A percentile compares a stretch with the other conserved stretches of the same genome.
Conservation (phyloP, 768 basidiomycete species). For the Boletus insuetus region DNA sequence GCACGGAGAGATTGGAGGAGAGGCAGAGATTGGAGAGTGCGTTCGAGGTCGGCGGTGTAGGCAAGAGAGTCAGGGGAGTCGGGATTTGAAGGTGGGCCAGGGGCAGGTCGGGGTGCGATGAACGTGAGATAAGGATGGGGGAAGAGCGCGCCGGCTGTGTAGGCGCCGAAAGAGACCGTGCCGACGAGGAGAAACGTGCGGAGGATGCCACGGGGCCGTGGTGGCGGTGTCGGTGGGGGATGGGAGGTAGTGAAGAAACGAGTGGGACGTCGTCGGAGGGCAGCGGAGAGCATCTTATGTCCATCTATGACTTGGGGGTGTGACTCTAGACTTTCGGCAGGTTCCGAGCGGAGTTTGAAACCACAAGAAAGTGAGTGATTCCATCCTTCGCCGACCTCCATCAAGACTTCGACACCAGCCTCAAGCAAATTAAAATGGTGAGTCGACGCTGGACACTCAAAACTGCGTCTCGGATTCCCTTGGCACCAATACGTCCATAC, state of each 20-base stretch:
- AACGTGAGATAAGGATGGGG: constrained; percentile 65
- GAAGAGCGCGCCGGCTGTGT: constrained; percentile 61
- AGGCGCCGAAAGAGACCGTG: constrained; percentile 30
- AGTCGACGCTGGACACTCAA: constrained; percentile 31
- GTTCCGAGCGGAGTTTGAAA: constrained; percentile 24
- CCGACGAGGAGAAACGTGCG: constrained; percentile 20
- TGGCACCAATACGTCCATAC: constrained; percentile 38
- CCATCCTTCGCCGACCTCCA: not conserved
- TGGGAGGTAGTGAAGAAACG: constrained; percentile 22
- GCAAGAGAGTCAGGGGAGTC: constrained; percentile 57
- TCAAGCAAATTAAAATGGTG: constrained; percentile 47
- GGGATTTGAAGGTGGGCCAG: constrained; percentile 56
- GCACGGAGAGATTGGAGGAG: constrained; percentile 51
- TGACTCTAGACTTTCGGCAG: constrained; percentile 5
- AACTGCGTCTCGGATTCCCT: constrained; percentile 36
- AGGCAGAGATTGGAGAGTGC: constrained; percentile 61
- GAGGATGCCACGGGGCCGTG: constrained; percentile 1
- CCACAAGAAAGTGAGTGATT: not conserved
- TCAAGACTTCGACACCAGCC: constrained; percentile 19
- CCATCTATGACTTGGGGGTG: too few relatives aligned
- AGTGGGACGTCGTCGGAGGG: constrained; percentile 9
- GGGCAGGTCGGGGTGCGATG: constrained; percentile 74
- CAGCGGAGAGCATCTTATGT: not conserved
- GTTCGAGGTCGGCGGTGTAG: constrained; percentile 62
- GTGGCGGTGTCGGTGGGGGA: not conserved